A percentile compares a stretch with the other conserved stretches of the same genome.
Evolutionary conservation across 495 filamentous ascomycete genomes (phyloP).

Genomic region (Neurospora sp.): DNA sequence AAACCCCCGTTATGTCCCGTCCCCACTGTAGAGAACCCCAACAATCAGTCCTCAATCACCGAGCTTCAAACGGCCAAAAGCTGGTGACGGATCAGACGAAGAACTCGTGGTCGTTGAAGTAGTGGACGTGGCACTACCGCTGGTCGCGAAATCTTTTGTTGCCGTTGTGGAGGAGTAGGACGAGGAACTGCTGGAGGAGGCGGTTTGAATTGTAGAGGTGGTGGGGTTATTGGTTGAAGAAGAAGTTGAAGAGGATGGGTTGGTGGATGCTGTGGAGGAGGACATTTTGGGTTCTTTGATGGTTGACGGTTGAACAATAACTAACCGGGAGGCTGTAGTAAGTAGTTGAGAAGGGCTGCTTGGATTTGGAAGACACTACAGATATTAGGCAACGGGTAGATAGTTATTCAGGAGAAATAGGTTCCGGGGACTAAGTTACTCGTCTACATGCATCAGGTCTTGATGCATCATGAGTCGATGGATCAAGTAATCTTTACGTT

Average conservation of each 20-base stretch:
- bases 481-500: background rate
- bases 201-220: background rate
- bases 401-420: too few relatives aligned
- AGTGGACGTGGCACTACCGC: background rate
- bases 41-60: background rate
- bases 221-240: background rate
- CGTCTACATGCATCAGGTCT: background rate
- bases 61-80: background rate
- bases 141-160: background rate
- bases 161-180: background rate
- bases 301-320: background rate
- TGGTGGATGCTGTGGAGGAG: background rate
- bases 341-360: background rate
- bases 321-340: background rate
- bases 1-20: too few relatives aligned
- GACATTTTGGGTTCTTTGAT: background rate
- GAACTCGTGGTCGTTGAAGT: background rate
- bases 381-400: too few relatives aligned
- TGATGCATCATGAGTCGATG: background rate
- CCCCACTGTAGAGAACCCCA: too few relatives aligned
- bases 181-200: background rate
- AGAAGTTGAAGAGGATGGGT: background rate
- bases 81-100: background rate
- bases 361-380: background rate
- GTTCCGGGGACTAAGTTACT: background rate